Conservation (phyloP, 768 basidiomycete genomes). For the Boletus bicolor region DNA sequence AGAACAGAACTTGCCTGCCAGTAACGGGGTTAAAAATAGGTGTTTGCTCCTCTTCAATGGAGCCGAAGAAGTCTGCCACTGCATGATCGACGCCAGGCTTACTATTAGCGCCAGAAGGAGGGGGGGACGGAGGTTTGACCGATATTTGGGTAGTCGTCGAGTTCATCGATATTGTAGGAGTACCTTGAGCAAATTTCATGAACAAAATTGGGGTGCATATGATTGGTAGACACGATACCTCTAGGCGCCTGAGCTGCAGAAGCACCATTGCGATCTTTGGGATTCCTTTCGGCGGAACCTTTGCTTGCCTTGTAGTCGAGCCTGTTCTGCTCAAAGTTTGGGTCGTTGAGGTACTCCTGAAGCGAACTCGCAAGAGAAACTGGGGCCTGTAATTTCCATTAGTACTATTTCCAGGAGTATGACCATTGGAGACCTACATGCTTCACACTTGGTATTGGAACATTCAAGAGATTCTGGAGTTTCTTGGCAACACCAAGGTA, state of each 20-base stretch:
- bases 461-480: slow-evolving; percentile 88
- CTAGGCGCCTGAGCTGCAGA: slow-evolving; percentile 7
- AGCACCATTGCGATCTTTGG: slow-evolving; percentile 6
- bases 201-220: neutral
- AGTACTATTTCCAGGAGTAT: neutral
- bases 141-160: slow-evolving; percentile 18
- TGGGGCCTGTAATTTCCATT: slow-evolving; percentile 62
- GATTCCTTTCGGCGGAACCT: slow-evolving; percentile 50
- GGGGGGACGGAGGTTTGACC: slow-evolving; percentile 25
- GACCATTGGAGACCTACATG: slow-evolving; percentile 51
- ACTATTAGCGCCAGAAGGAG: slow-evolving; percentile 22
- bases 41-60: slow-evolving; percentile 80
- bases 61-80: slow-evolving; percentile 80
- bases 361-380: slow-evolving; percentile 90
- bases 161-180: slow-evolving; percentile 18
- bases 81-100: slow-evolving; percentile 44
- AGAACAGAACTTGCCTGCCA: slow-evolving; percentile 38
- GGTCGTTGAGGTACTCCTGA: slow-evolving; percentile 94
- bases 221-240: slow-evolving; percentile 14
- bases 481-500: slow-evolving; percentile 91
- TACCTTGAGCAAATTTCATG: slow-evolving; percentile 11
- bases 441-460: slow-evolving; percentile 90
- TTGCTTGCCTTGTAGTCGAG: slow-evolving; percentile 88
- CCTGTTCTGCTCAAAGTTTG: slow-evolving; percentile 94
- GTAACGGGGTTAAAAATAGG: slow-evolving; percentile 67